Percentiles rank a stretch among this genome's conserved stretches.
These are phyloP conservation scores for Kodamaea neixiangensis DNA, from an alignment of 805 yeast species.

Conservation along the genomic window DNA sequence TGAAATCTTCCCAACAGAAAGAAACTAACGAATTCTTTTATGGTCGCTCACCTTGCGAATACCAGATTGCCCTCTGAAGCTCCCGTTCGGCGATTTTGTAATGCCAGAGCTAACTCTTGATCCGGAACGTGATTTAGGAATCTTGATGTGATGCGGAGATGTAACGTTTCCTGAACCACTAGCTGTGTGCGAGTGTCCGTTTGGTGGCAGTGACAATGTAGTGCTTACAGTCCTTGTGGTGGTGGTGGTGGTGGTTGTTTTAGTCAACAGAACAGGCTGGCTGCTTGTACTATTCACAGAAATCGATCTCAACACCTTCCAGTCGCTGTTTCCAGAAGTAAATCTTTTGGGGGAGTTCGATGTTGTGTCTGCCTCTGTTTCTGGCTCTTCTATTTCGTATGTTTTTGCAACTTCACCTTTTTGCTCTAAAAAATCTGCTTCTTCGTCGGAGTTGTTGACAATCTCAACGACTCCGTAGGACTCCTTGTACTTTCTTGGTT, in stretches of 20 bases:
- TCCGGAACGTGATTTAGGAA: conserved; percentile 28
- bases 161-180: not conserved
- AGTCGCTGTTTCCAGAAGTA: conserved; percentile 21
- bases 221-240: conserved; percentile 49
- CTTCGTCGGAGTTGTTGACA: conserved; percentile 49
- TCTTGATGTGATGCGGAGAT: conserved; percentile 16
- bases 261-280: conserved; percentile 41
- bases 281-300: conserved; percentile 30
- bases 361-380: conserved; percentile 15
- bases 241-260: conserved; percentile 48
- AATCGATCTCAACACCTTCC: conserved; percentile 44
- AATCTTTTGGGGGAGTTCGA: conserved; percentile 28
- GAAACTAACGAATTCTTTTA: conserved; percentile 2
- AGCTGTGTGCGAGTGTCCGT: conserved; percentile 1
- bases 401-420: conserved; percentile 5
- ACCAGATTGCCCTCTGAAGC: conserved; percentile 15
- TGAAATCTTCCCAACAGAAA: not conserved
- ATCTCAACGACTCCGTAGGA: conserved; percentile 37
- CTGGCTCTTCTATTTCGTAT: conserved; percentile 14
- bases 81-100: conserved; percentile 5
- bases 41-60: conserved; percentile 25
- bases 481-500: conserved; percentile 74
- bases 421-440: conserved; percentile 18
- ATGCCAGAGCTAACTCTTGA: conserved; percentile 20
- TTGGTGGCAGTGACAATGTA: conserved; percentile 36